Base-by-base conservation (phyloP, 768 basidiomycete species). In the Nevesoporus exiguus region DNA sequence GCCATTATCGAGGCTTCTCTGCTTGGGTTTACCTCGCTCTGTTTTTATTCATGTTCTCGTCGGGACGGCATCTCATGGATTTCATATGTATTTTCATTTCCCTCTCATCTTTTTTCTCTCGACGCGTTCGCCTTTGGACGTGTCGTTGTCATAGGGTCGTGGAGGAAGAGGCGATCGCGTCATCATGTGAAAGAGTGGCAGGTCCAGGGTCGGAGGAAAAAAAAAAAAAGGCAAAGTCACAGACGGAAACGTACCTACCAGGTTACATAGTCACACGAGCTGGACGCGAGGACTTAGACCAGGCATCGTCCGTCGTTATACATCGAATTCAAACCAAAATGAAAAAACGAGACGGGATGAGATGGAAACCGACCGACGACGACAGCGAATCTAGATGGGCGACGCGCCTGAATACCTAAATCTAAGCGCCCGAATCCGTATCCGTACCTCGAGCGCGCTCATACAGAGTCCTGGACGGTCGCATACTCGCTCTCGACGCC, bases 401-500 rank as follows among this genome's bases (percentile, higher is more conserved):
- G n/a, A n/a, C n/a, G n/a, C n/a, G n/a, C n/a, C n/a, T n/a, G n/a
- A n/a, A n/a, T n/a, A n/a, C n/a, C n/a, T n/a, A n/a, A n/a, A n/a
- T n/a, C n/a, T n/a, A n/a, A n/a, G n/a, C n/a, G n/a, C n/a, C n/a
- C n/a, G n/a, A 34, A 34, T 13, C 33, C 33, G 33, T 14, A 11
- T 11, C 33, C 33, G 5, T 5, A 30, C 30, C 30, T 5, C 10
- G 30, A 30, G 30, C 30, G 31, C 34, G 25, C 27, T 52, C 37
- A 62, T 14, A 88, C 87, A 31, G 68, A 66, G 44, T 88, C 88
- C 70, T 88, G 81, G n/a, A 93, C 87, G 40, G 74, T 66, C 3
- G 88, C 84, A 61, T 97, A 97, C 69, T 96, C 93, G 74, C 88
- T 90, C 74, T 98, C 96, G 50, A 97, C 82, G 25, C 96, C 96